Conservation (phyloP, 148 eudicot species). For the Heliosperma pusillum region DNA sequence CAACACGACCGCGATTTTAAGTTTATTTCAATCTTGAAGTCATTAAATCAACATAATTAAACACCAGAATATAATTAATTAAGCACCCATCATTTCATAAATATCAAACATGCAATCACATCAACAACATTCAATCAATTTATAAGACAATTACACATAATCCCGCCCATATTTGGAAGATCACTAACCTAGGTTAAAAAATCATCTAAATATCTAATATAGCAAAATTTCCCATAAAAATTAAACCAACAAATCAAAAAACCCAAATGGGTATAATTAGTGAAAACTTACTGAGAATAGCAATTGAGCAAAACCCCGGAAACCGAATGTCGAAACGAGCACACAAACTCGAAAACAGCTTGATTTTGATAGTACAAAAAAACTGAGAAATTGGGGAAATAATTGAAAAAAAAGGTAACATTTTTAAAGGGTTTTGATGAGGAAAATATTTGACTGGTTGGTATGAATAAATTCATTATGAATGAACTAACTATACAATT, state of each 20-base stretch:
- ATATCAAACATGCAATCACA: background rate
- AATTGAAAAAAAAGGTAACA: constrained; percentile 2
- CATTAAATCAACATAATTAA: background rate
- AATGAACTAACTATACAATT: background rate
- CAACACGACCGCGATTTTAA: background rate
- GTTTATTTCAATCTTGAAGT: too few relatives aligned
- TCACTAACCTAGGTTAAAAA: background rate
- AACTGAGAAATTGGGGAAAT: constrained; percentile 2
- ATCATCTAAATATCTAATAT: background rate
- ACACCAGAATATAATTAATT: background rate
- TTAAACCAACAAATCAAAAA: background rate
- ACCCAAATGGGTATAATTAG: background rate
- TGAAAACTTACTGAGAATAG: constrained; percentile 15
- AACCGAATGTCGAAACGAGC: background rate
- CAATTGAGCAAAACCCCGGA: background rate
- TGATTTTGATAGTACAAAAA: background rate
- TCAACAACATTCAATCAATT: background rate
- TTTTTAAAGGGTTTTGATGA: constrained; percentile 24
- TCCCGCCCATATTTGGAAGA: background rate
- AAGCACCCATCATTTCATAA: background rate
- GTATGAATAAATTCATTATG: constrained; percentile 19
- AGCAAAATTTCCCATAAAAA: background rate
- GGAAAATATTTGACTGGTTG: constrained; percentile 25
- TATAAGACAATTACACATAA: background rate
- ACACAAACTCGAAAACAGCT: background rate